phyloP scores from a whole-genome alignment of 805 yeast species.

The Suhomyces xylopsoci region DNA sequence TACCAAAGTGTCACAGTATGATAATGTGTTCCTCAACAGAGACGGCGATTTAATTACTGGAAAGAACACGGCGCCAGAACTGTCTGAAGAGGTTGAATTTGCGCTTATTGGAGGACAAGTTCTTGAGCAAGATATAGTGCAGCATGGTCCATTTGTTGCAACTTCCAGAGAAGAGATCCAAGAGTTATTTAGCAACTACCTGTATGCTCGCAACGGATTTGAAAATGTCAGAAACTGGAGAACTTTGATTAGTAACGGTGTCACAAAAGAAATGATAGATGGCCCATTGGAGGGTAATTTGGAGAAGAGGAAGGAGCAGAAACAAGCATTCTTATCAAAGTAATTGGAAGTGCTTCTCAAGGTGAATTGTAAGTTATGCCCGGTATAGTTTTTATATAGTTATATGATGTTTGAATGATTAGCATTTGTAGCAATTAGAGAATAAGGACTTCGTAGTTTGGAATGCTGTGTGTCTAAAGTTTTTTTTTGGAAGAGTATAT shows the following conservation, averaged over 20 bases:
- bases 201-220: slow-evolving; percentile 64
- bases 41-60: slow-evolving; percentile 63
- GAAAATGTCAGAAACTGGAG: slow-evolving; percentile 63
- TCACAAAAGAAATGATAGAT: slow-evolving; percentile 40
- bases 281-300: slow-evolving; percentile 34
- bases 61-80: slow-evolving; percentile 3
- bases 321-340: slow-evolving; percentile 6
- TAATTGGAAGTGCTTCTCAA: neutral
- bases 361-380: neutral
- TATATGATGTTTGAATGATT: too few species aligned
- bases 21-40: slow-evolving; percentile 60
- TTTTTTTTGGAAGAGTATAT: too few species aligned
- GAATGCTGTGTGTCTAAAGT: too few species aligned
- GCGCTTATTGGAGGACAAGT: slow-evolving; percentile 72
- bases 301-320: slow-evolving; percentile 27
- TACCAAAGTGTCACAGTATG: slow-evolving; percentile 41
- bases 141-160: slow-evolving; percentile 91
- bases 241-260: slow-evolving; percentile 45
- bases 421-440: too few species aligned
- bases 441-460: too few species aligned
- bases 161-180: slow-evolving; percentile 62
- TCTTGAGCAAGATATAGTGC: slow-evolving; percentile 72
- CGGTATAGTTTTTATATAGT: too few species aligned
- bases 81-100: slow-evolving; percentile 48
- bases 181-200: slow-evolving; percentile 72